A percentile compares a stretch with the other conserved stretches of the same genome.
Conservation (phyloP, 129 eudicot genomes). For the Ambrosia trifida region DNA sequence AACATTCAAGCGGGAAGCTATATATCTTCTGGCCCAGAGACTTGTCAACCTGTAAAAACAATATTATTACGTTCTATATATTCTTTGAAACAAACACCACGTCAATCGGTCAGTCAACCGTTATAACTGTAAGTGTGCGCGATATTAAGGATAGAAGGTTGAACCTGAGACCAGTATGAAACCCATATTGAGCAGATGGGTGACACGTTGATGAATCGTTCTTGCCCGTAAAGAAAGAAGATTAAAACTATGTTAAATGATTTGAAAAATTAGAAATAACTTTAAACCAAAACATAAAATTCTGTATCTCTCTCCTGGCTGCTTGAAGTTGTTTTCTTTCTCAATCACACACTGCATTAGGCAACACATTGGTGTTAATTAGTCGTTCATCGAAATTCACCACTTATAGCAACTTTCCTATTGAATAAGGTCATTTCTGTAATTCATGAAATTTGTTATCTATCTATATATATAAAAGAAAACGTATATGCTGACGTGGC, state of each 20-base stretch:
- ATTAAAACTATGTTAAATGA: conserved; percentile 8
- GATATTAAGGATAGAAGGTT: conserved; percentile 16
- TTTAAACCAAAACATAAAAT: conserved; percentile 32
- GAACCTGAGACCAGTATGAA: conserved; percentile 83
- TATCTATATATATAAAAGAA: no score
- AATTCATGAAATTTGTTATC: no score
- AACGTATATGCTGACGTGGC: no score
- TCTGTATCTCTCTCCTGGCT: conserved; percentile 93
- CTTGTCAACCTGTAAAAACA: conserved; percentile 65
- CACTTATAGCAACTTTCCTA: not conserved
- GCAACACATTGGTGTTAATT: not conserved
- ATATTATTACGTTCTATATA: not conserved
- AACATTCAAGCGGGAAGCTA: conserved; percentile 86
- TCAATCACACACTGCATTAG: conserved; percentile 59
- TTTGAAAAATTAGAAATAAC: not conserved
- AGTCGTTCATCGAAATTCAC: not conserved
- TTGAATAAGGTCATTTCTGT: no score
- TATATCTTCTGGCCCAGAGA: conserved; percentile 93
- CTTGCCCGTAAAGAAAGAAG: conserved; percentile 58
- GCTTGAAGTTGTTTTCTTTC: conserved; percentile 91
- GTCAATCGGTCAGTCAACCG: not conserved
- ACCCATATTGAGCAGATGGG: conserved; percentile 84
- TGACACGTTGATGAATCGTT: conserved; percentile 76
- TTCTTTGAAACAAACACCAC: not conserved
- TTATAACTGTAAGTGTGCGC: not conserved